Evolutionary conservation across 495 filamentous ascomycete genomes (phyloP).

Genomic region (Tuber brumale): DNA sequence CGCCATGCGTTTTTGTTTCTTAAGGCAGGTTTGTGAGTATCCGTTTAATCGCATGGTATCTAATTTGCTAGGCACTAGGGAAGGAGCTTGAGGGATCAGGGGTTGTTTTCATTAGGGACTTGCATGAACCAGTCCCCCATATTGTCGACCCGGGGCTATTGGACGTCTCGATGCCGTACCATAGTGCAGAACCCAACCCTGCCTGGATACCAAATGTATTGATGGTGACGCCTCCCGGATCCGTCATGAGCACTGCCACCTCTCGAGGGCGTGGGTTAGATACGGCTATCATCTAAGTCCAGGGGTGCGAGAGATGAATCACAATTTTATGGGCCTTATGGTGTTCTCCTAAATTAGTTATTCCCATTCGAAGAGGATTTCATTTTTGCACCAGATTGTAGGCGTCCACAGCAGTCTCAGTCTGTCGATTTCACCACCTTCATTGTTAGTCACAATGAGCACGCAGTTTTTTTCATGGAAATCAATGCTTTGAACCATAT

Average conservation of each 20-base stretch:
- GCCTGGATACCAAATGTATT: background rate
- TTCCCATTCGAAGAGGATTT: constrained; percentile 14
- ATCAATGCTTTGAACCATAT: constrained; percentile 11
- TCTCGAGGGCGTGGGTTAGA: background rate
- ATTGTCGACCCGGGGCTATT: background rate
- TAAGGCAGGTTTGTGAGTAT: no score
- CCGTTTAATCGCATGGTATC: no score
- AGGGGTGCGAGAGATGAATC: constrained; percentile 6
- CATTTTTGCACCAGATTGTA: constrained; percentile 6
- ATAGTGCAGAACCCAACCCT: background rate
- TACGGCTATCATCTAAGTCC: background rate
- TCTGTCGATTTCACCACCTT: constrained; percentile 12
- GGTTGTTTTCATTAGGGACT: no score
- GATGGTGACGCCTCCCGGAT: background rate
- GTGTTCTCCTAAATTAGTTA: constrained; percentile 10
- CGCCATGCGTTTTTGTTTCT: no score
- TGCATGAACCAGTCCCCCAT: background rate
- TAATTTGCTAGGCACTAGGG: background rate
- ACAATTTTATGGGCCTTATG: constrained; percentile 13
- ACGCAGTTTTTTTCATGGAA: constrained; percentile 10
- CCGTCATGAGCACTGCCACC: background rate
- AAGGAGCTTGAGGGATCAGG: no score
- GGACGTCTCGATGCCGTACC: background rate
- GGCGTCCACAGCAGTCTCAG: constrained; percentile 6
- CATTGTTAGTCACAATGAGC: background rate